phyloP scores from a whole-genome alignment of 2,329 filamentous ascomycete genomes.

The Aspergillus tanneri region DNA sequence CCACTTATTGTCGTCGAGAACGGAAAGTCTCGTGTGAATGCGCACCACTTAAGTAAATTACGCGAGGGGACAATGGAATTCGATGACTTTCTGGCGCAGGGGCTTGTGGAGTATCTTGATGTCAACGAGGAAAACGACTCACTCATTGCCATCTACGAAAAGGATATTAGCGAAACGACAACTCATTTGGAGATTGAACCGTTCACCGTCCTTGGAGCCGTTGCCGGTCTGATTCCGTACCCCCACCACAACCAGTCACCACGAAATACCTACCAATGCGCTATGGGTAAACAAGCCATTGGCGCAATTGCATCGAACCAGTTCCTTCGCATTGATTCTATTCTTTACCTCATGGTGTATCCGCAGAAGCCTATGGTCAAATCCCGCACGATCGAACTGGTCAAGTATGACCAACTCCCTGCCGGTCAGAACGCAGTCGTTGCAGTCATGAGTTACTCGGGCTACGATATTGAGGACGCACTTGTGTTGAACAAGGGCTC shows the following conservation, averaged over 20 bases:
- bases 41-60: slow-evolving; percentile 74
- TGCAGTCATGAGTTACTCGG: slow-evolving; percentile 98
- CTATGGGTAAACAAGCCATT: slow-evolving; percentile 99
- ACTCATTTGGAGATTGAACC: slow-evolving; percentile 98
- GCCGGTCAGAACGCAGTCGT: slow-evolving; percentile 96
- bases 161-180: slow-evolving; percentile 75
- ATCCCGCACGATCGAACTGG: slow-evolving; percentile 91
- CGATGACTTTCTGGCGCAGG: slow-evolving; percentile 87
- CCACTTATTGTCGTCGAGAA: slow-evolving; percentile 95
- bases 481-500: slow-evolving; percentile 96
- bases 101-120: slow-evolving; percentile 93
- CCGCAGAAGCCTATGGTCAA: slow-evolving; percentile 97
- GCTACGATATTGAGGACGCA: slow-evolving; percentile 99
- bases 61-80: slow-evolving; percentile 83
- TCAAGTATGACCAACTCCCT: slow-evolving; percentile 95
- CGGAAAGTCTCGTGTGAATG: slow-evolving; percentile 74
- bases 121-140: slow-evolving; percentile 98
- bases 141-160: slow-evolving; percentile 85
- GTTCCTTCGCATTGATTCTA: slow-evolving; percentile 92
- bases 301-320: slow-evolving; percentile 98
- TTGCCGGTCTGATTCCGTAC: slow-evolving; percentile 94
- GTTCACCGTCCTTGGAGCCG: slow-evolving; percentile 92
- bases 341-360: slow-evolving; percentile 95
- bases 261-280: slow-evolving; percentile 97
- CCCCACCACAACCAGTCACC: slow-evolving; percentile 99